Evolutionary conservation across 2,329 filamentous ascomycete genomes (phyloP), one percentile per base, ranked within the genome.

Genomic region (Tympanopsis confertula): DNA sequence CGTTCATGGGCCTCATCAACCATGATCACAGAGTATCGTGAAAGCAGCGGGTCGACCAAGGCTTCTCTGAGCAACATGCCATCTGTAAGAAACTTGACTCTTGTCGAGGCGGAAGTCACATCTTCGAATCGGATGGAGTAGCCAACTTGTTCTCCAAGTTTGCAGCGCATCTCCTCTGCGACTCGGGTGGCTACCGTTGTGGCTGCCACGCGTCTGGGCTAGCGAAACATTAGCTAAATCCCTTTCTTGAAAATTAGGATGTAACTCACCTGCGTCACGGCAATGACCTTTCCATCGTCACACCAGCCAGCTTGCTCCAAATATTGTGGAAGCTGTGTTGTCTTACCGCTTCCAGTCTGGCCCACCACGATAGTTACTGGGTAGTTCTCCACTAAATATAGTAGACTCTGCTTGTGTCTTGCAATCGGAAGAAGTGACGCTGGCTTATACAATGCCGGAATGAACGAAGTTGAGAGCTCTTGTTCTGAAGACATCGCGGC

Each of bases 1-100:
- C 91, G 72, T 59, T 96, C 89, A 54, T 98, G 91, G 5, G 89
- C 91, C 60, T 96, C 89, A 53, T 98, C 91, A 5, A 98, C 83
- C 86, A 98, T 95, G 49, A 98, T 86, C 33, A 94, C 82, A 0
- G 87, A 93, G 55, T 98, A 98, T 10, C 86, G 74, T 15, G 85
- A 91, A 22, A 98, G 62, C 3, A 96, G 62, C 13, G 91, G 91
- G 57, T 98, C 91, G 3, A 95, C 85, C 3, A 98, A 70, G 19
- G 89, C 91, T 60, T 98, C 91, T 50, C 89, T 71, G 38, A 98
- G 76, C 22, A 98, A 70, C 36, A 98, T 68, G 1, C 89, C 89
- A 61, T 98, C 91, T 1, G 89, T 98, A 44, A 96, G 64, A 53
- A 96, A 96, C 55, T 98, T 95, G 62, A 98, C 89, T 38, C 76